Base-by-base conservation (phyloP, 176 grass and related monocot species). In the Phyllostachys edulis region DNA sequence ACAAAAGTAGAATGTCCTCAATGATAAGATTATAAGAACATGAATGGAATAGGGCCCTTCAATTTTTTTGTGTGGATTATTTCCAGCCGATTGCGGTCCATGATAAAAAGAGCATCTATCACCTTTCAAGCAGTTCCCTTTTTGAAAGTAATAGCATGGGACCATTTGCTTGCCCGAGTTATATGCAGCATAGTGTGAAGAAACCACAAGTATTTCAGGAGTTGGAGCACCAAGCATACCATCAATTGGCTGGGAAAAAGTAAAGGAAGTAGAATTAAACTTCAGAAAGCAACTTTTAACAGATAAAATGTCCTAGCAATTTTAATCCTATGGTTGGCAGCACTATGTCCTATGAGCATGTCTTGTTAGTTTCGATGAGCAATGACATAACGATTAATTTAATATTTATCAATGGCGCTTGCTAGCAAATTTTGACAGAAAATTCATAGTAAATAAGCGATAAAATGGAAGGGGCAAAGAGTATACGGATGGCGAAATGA, bases 121-220 rank as follows among this genome's bases (percentile, higher is more conserved):
- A 51, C 96, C 96, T 89, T 99, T 99, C 16, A 99, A 42, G 88
- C 96, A 99, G 66, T 86, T 95, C 15, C 96, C 93, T 88, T 95
- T 94, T 64, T 89, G 89, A 80, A 99, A 99, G 73, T 99, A 99
- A 89, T 96, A 99, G 83, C 96, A 99, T 51, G 96, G 89, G 57
- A 90, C 91, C 86, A 69, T 81, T 82, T 99, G 91, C 55, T 96
- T 99, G 59, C 50, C 81, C 0, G 37, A 26, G 80, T 87, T 95
- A 85, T 86, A 90, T 63, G 68, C 51, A 84, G 89, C 64, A 81
- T 82, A 69, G 32, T 69, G 90, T 23, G 78, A 78, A 77, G 88
- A 69, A 74, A 71, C 63, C 21, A 80, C 71, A 78, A 80, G 61
- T 44, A 83, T 29, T 74, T 61, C 85, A 63, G 91, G 65, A 77